phyloP scores from a whole-genome alignment of 2,329 filamentous ascomycete species.

The Colletotrichum shisoi region DNA sequence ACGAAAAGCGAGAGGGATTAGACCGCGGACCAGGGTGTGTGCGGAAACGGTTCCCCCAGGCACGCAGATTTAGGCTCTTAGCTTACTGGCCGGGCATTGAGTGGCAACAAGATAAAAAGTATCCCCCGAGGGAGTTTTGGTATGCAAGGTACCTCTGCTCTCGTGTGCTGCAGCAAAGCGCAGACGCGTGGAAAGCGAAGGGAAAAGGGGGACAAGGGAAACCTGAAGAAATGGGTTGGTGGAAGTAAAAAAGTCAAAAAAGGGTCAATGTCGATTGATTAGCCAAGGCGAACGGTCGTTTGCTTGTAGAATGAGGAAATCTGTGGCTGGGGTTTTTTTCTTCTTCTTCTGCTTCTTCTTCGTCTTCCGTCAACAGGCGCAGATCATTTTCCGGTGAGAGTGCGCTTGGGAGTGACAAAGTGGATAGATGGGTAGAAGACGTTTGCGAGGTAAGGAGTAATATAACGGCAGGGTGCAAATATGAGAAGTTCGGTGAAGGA shows the following conservation, averaged over 20 bases:
- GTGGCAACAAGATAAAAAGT: conserved; percentile 32
- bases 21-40: conserved; percentile 30
- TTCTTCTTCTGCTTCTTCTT: conserved; percentile 4
- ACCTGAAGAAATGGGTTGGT: neutral
- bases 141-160: conserved; percentile 15
- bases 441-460: neutral
- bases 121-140: conserved; percentile 15
- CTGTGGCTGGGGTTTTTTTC: neutral
- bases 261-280: conserved; percentile 13
- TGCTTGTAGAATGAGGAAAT: neutral
- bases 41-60: conserved; percentile 30
- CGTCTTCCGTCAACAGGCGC: conserved; percentile 2
- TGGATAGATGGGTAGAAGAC: neutral
- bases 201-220: conserved; percentile 19
- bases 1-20: conserved; percentile 36
- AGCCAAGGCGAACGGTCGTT: neutral
- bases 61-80: conserved; percentile 35
- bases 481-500: conserved; percentile 2
- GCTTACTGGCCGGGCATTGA: conserved; percentile 37
- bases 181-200: conserved; percentile 7
- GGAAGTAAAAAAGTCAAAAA: conserved; percentile 30
- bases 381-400: conserved; percentile 4
- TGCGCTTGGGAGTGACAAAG: neutral
- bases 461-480: neutral
- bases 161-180: conserved; percentile 15